Conservation (phyloP, 2,329 filamentous ascomycete species). For the Alternaria metachromatica region DNA sequence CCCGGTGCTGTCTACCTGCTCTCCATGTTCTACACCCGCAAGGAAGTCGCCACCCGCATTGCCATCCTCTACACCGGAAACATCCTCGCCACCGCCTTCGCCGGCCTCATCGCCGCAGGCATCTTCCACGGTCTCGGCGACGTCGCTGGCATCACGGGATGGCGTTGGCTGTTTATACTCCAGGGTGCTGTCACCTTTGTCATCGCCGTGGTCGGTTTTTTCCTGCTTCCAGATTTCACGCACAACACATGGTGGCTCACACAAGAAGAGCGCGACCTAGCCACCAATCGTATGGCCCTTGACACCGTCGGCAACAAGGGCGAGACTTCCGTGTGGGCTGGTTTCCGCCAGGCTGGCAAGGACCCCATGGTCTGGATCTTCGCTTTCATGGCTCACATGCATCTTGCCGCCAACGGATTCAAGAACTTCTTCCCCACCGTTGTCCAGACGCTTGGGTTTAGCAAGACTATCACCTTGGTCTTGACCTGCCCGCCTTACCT, state of each 20-base stretch:
- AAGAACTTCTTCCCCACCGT: constrained; percentile 58
- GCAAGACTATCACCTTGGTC: constrained; percentile 57
- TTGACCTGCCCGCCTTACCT: constrained; percentile 51
- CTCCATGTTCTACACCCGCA: constrained; percentile 47
- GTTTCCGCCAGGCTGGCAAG: constrained; percentile 58
- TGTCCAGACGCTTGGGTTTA: constrained; percentile 59
- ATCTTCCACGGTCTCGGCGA: constrained; percentile 37
- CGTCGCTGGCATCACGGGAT: constrained; percentile 30
- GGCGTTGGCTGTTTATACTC: constrained; percentile 41
- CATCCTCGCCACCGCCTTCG: constrained; percentile 52
- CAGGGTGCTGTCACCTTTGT: constrained; percentile 40
- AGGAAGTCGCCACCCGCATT: constrained; percentile 58
- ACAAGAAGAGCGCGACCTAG: constrained; percentile 53
- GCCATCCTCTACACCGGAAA: constrained; percentile 53
- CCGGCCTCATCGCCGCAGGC: constrained; percentile 52
- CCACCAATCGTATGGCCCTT: constrained; percentile 46
- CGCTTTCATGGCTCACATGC: constrained; percentile 43
- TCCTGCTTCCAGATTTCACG: constrained; percentile 49
- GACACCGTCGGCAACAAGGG: constrained; percentile 59
- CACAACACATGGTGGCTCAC: constrained; percentile 56
- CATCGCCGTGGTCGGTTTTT: constrained; percentile 48
- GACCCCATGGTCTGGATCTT: constrained; percentile 57
- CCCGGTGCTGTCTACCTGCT: constrained; percentile 48
- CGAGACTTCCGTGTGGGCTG: constrained; percentile 55
- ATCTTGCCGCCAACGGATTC: constrained; percentile 46